Percentiles rank a stretch among this genome's conserved stretches.
Conservation (phyloP, 805 yeast genomes). For the Tetrapisispora taiwanensis region DNA sequence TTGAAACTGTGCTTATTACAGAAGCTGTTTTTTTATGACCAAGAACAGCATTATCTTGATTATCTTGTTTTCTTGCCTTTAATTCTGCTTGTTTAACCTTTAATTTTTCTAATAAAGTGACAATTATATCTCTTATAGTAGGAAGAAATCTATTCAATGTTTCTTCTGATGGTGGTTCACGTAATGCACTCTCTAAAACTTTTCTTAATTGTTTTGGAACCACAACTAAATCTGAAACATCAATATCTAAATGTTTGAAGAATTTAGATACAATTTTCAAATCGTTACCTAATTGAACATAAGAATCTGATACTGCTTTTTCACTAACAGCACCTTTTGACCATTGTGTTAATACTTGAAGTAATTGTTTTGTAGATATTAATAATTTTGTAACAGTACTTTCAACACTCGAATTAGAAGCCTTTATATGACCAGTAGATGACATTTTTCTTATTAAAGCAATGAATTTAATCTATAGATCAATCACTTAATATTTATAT, state of each 20-base stretch:
- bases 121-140: slow-evolving; percentile 74
- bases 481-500: too few species aligned
- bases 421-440: background rate
- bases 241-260: slow-evolving; percentile 68
- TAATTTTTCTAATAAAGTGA: slow-evolving; percentile 63
- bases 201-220: slow-evolving; percentile 75
- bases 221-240: slow-evolving; percentile 75
- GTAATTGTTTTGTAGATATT: slow-evolving; percentile 77
- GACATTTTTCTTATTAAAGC: background rate
- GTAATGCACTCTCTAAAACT: slow-evolving; percentile 75
- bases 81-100: slow-evolving; percentile 62
- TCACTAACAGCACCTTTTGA: slow-evolving; percentile 73
- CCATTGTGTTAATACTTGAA: slow-evolving; percentile 88
- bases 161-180: slow-evolving; percentile 76
- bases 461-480: too few species aligned
- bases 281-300: slow-evolving; percentile 88
- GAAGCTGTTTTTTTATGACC: slow-evolving; percentile 4
- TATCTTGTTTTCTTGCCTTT: slow-evolving; percentile 18
- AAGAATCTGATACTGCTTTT: slow-evolving; percentile 76
- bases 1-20: slow-evolving; percentile 4
- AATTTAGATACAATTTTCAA: slow-evolving; percentile 79
- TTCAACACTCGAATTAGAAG: slow-evolving; percentile 43
- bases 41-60: background rate
- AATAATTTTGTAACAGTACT: slow-evolving; percentile 68
- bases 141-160: slow-evolving; percentile 76